A percentile compares a stretch with the other conserved stretches of the same genome.
Conservation (phyloP, 306 rosid genomes). For the Crotalaria pallida region DNA sequence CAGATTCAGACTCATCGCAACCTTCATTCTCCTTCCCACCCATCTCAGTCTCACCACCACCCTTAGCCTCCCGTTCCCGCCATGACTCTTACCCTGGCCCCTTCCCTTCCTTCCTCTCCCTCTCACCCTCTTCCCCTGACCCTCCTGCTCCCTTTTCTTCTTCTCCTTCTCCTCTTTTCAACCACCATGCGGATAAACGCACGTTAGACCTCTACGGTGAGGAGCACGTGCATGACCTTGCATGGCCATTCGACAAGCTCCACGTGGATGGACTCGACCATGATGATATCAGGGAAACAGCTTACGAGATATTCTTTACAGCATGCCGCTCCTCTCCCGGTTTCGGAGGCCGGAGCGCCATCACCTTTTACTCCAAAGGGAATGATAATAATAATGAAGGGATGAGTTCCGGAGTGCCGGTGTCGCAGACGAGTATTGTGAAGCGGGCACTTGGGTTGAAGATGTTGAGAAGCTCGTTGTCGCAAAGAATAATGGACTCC, state of each 20-base stretch:
- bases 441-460: constrained; percentile 74
- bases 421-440: constrained; percentile 51
- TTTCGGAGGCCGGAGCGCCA: constrained; percentile 74
- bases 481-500: constrained; percentile 41
- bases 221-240: constrained; percentile 32
- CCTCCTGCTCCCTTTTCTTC: neutral
- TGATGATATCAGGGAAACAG: constrained; percentile 31
- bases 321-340: constrained; percentile 47
- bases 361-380: constrained; percentile 54
- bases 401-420: constrained; percentile 1
- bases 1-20: neutral
- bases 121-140: neutral
- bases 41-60: neutral
- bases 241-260: constrained; percentile 28
- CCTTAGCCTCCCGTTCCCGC: neutral
- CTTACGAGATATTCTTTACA: constrained; percentile 37
- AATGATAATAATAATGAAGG: constrained; percentile 5
- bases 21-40: constrained; percentile 6
- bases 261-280: neutral
- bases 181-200: neutral
- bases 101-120: constrained; percentile 15
- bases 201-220: neutral
- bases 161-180: neutral
- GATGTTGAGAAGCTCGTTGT: constrained; percentile 60
- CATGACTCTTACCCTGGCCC: constrained; percentile 31